Evolutionary conservation across 768 basidiomycete genomes (phyloP), one percentile per base, ranked within the genome.

Genomic region (Trametes cingulata): DNA sequence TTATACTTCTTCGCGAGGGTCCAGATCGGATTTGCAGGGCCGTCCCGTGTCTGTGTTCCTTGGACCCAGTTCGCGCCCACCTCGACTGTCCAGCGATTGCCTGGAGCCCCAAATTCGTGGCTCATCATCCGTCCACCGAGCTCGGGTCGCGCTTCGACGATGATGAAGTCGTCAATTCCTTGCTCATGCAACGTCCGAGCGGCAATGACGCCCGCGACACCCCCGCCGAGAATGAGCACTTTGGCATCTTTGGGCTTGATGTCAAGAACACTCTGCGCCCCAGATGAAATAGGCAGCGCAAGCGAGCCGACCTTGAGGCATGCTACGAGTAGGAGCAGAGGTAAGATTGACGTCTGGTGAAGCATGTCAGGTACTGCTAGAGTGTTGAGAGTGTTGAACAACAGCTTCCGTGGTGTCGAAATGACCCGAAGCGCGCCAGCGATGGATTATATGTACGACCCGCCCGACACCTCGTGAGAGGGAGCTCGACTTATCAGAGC

Each of bases 191-290:
- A 74, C 0, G 85, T 82, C 27, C 82, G 80, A 13, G 88, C 87
- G 10, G 86, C 85, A 36, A 85, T 84, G 19, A 88, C 73, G 10
- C 87, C 87, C 5, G 87, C 73, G 40, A 88, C 80, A 9, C 87
- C 87, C 33, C 85, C 86, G 5, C 87, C 87, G 24, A 88, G 77
- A 52, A 88, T 83, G 40, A 88, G 78, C 14, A 86, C 80, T 8
- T 68, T 75, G 13, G 68, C 67, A 47, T 70, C 66, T 48, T 60
- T 68, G 14, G 3, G 47, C 14, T 19, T 12, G 6, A 27, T 2
- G 5, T 27, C 39, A 12, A 57, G 56, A 2, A 49, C 25, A 3
- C 17, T 17, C 29, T 57, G 56, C 13, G 19, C 15, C 3, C 9
- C 14, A 14, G n/a, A 22, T 13, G 14, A 3, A 3, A 57, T 17